Evolutionary conservation across 2,329 filamentous ascomycete species (phyloP), one percentile per base, ranked within the genome.

Genomic region (Bipolaris victoriae): DNA sequence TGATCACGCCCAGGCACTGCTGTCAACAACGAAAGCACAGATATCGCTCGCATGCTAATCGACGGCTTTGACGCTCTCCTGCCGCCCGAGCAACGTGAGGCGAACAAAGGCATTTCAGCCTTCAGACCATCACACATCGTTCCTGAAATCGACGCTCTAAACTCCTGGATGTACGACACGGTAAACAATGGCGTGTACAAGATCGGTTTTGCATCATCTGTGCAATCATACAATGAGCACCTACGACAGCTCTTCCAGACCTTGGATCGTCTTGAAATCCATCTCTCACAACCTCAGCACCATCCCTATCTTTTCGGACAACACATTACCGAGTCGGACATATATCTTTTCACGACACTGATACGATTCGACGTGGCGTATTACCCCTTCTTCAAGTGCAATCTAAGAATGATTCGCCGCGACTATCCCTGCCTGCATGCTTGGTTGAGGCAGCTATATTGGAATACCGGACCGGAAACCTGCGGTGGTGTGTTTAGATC

Each of bases 381-480:
- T 61, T 80, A 82, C 7, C 74, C 80, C 61, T 76, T 88, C 66
- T 88, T 88, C 79, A 88, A 87, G 76, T 94, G 90, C 80, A 96
- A 96, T 79, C 79, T 96, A 61, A 85, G 88, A 35, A 91, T 96
- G 78, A 92, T 96, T 70, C 85, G 92, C 43, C 88, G 85, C 9
- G 92, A 92, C 7, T 97, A 95, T 74, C 92, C 93, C 26, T 82
- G 82, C 41, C 79, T 96, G 57, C 91, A 97, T 79, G 81, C 78
- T 53, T 97, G 92, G 92, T 78, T 96, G 78, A 84, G 90, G 57
- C 83, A 87, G 66, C 79, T 96, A 62, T 97, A 97, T 80, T 97
- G 93, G 93, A 88, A 88, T 13, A 69, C 70, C 16, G 65, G 67
- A 1, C 60, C 66, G 13, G 64, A 69, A 52, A 73, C 67, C 0